Percentiles rank a stretch among this genome's conserved stretches.
phyloP scores from a whole-genome alignment of 1,139 yeast species.

The Blastobotrys capitulatus region DNA sequence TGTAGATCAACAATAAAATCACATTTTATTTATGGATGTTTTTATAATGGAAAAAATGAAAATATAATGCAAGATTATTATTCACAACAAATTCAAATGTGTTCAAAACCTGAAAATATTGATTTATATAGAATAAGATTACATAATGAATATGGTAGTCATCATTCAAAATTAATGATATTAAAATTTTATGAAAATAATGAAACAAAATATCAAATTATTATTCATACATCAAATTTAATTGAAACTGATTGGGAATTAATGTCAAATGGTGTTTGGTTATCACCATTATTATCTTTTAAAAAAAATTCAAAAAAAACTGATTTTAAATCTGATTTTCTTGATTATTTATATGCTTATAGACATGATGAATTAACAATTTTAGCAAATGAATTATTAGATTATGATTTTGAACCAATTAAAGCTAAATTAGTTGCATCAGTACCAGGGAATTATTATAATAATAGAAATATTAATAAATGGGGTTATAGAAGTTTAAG shows the following conservation, averaged over 20 bases:
- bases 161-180: conserved; percentile 35
- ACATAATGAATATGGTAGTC: conserved; percentile 26
- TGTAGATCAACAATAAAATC: conserved; percentile 19
- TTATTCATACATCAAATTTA: conserved; percentile 35
- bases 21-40: conserved; percentile 26
- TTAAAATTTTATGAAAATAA: conserved; percentile 21
- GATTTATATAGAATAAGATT: conserved; percentile 20
- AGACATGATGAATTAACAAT: conserved; percentile 13
- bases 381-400: conserved; percentile 17
- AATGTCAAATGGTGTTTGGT: conserved; percentile 33
- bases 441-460: conserved; percentile 29
- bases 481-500: conserved; percentile 27
- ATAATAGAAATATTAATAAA: conserved; percentile 14
- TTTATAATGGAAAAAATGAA: conserved; percentile 11
- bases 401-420: conserved; percentile 28
- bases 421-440: conserved; percentile 29
- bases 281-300: conserved; percentile 22
- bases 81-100: conserved; percentile 12
- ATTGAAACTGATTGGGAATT: conserved; percentile 32
- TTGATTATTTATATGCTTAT: conserved; percentile 26
- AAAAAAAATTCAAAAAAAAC: background rate
- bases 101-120: conserved; percentile 17
- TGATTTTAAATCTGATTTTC: conserved; percentile 26
- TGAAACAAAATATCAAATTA: conserved; percentile 21
- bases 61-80: conserved; percentile 9